Evolutionary conservation across 495 filamentous ascomycete genomes (phyloP).

Genomic region (Neurospora discreta): DNA sequence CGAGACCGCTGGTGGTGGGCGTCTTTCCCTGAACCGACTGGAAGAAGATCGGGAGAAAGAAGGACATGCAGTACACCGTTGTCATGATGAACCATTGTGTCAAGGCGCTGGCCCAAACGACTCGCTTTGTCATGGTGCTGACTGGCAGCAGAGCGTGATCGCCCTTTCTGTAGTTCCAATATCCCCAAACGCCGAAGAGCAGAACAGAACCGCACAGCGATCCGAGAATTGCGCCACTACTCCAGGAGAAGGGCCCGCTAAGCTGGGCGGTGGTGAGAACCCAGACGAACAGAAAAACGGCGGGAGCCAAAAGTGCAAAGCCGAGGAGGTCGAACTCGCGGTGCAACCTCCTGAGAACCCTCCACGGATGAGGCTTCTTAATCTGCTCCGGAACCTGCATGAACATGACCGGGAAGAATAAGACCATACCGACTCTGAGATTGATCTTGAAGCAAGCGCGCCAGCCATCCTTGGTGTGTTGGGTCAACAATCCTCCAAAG

Average conservation of each 20-base stretch:
- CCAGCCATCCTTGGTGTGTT: constrained; percentile 38
- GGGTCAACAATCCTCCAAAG: constrained; percentile 41
- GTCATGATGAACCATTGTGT: constrained; percentile 43
- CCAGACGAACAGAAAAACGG: constrained; percentile 39
- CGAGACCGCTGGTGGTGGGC: constrained; percentile 42
- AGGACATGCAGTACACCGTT: constrained; percentile 48
- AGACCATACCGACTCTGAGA: constrained; percentile 52
- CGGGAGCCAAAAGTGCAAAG: constrained; percentile 51
- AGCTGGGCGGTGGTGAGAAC: constrained; percentile 67
- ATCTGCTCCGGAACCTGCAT: constrained; percentile 37
- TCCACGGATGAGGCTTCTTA: constrained; percentile 27
- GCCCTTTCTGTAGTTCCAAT: constrained; percentile 45
- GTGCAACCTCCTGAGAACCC: constrained; percentile 23
- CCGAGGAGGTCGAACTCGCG: constrained; percentile 57
- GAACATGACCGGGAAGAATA: constrained; percentile 43
- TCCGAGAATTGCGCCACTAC: constrained; percentile 48
- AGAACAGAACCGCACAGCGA: constrained; percentile 52
- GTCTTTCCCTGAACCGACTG: constrained; percentile 47
- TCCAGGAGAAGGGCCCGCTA: constrained; percentile 63
- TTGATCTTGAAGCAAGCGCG: constrained; percentile 61
- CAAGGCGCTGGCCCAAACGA: constrained; percentile 39
- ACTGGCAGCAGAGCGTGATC: constrained; percentile 60
- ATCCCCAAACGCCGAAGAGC: constrained; percentile 46
- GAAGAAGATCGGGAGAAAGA: constrained; percentile 60
- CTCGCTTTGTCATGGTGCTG: constrained; percentile 52